Evolutionary conservation across 306 rosid genomes (phyloP).

Genomic region (Corylus americana): DNA sequence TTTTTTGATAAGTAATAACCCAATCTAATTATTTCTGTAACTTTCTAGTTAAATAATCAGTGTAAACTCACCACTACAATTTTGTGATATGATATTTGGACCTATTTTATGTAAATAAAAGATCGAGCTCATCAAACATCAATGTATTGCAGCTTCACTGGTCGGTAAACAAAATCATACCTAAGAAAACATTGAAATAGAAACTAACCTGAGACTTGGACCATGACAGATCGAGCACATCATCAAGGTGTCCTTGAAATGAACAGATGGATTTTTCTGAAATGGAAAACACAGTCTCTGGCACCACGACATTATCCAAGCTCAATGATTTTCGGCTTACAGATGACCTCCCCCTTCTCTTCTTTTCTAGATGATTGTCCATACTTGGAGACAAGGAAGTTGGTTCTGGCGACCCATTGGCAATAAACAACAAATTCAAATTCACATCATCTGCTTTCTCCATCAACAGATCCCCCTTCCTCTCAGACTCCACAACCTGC

Average conservation of each 20-base stretch:
- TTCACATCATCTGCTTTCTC: constrained; percentile 66
- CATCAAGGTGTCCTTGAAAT: constrained; percentile 79
- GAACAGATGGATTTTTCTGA: constrained; percentile 88
- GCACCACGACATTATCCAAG: constrained; percentile 70
- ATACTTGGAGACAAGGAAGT: constrained; percentile 47
- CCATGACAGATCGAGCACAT: constrained; percentile 98
- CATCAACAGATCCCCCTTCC: constrained; percentile 75
- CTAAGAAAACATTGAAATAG: constrained; percentile 15
- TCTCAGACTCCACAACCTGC: constrained; percentile 86
- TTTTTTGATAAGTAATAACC: too few species aligned
- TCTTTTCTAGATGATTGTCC: constrained; percentile 66
- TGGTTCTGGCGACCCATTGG: constrained; percentile 82
- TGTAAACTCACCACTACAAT: neutral
- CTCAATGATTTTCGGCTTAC: constrained; percentile 78
- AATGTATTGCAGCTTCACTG: neutral
- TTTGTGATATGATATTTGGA: neutral
- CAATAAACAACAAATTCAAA: constrained; percentile 54
- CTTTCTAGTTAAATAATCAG: neutral
- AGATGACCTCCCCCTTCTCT: constrained; percentile 81
- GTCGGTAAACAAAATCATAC: constrained; percentile 22
- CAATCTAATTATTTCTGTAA: neutral
- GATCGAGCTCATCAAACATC: neutral
- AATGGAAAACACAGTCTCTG: constrained; percentile 73
- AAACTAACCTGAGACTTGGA: constrained; percentile 95
- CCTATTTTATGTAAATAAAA: neutral